Percentiles rank a stretch among this genome's conserved stretches.
phyloP scores from a whole-genome alignment of 805 yeast species.

The Clavispora fructus region DNA sequence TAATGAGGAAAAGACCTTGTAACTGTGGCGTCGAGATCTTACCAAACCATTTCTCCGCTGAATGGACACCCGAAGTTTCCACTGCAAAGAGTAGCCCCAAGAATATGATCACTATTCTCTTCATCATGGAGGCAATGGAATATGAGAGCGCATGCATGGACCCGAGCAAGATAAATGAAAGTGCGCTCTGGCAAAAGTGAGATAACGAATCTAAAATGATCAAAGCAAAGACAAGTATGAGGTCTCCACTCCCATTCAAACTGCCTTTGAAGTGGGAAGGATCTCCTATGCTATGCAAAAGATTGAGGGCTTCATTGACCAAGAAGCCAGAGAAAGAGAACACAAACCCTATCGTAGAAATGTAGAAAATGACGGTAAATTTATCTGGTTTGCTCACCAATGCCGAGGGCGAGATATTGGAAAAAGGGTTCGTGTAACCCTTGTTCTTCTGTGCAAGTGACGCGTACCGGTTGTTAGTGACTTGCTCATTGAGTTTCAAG shows the following conservation, averaged over 20 bases:
- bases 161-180: conserved; percentile 78
- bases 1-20: conserved; percentile 47
- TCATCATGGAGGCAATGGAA: conserved; percentile 82
- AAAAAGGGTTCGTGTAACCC: conserved; percentile 18
- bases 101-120: conserved; percentile 77
- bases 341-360: conserved; percentile 66
- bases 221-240: conserved; percentile 41
- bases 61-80: conserved; percentile 30
- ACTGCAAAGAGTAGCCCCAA: conserved; percentile 57
- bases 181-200: conserved; percentile 73
- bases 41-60: conserved; percentile 21
- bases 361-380: conserved; percentile 72
- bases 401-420: conserved; percentile 1
- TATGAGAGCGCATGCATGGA: conserved; percentile 79
- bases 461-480: neutral
- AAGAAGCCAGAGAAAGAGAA: conserved; percentile 74
- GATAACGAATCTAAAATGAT: conserved; percentile 64
- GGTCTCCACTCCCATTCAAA: conserved; percentile 14
- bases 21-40: conserved; percentile 41
- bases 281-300: conserved; percentile 6
- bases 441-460: conserved; percentile 10
- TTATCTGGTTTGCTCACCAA: conserved; percentile 58
- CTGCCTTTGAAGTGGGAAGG: conserved; percentile 1
- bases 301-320: conserved; percentile 49
- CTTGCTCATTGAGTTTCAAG: conserved; percentile 21